phyloP scores from a whole-genome alignment of 2,329 filamentous ascomycete genomes.

The Neoascochyta sp. region DNA sequence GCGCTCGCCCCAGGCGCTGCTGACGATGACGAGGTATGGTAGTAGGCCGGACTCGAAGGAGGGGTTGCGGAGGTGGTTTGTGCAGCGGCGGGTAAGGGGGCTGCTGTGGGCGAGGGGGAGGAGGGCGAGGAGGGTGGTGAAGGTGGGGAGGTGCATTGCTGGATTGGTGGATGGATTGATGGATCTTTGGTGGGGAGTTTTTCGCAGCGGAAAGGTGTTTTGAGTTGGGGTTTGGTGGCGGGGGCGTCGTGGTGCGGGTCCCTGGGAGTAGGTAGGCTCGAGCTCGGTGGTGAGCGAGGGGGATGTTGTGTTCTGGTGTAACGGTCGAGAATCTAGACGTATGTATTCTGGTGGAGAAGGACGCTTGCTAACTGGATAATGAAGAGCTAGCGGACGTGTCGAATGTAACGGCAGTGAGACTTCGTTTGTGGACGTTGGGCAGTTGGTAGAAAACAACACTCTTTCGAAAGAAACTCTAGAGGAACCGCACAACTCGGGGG shows the following conservation, averaged over 20 bases:
- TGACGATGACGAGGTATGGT: constrained; percentile 5
- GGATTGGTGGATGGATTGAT: not conserved
- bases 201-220: no score
- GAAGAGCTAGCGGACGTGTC: not conserved
- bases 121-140: constrained; percentile 1
- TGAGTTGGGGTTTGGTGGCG: not conserved
- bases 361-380: not conserved
- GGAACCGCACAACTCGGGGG: not conserved
- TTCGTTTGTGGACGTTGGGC: no score
- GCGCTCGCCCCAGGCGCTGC: constrained; percentile 2
- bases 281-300: no score
- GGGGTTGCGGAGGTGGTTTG: constrained; percentile 3
- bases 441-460: no score
- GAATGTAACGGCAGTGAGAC: no score
- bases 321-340: no score
- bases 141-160: not conserved
- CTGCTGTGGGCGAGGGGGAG: not conserved
- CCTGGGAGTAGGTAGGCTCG: no score
- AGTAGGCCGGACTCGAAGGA: constrained; percentile 4
- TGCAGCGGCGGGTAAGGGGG: not conserved
- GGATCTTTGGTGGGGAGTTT: not conserved
- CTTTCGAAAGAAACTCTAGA: no score
- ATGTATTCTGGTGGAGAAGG: not conserved
- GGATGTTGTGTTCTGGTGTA: no score
- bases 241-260: no score